Percentiles rank a stretch among this genome's conserved stretches.
These are phyloP conservation scores for Apiospora sp. DNA, from an alignment of 2,329 filamentous ascomycete species.

Conservation along the genomic window DNA sequence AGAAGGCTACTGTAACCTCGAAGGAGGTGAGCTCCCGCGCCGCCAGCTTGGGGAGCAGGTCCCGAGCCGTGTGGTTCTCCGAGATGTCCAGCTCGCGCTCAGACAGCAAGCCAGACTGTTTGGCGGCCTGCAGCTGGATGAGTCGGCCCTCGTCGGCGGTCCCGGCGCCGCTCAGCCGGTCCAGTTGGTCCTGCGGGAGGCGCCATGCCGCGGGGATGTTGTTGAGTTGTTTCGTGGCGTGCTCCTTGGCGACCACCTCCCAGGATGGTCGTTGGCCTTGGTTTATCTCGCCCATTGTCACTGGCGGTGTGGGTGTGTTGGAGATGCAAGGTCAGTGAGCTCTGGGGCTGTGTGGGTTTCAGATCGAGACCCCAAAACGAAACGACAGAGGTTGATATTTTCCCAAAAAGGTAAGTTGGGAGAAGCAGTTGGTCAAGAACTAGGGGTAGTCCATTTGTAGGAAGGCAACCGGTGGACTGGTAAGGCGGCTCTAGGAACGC, in stretches of 20 bases:
- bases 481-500: background rate
- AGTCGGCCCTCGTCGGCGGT: slow-evolving; percentile 29
- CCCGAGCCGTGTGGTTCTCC: slow-evolving; percentile 28
- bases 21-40: slow-evolving; percentile 33
- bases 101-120: slow-evolving; percentile 30
- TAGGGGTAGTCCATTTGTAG: background rate
- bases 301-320: background rate
- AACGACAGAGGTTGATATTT: background rate
- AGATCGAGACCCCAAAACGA: background rate
- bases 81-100: slow-evolving; percentile 36
- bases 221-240: slow-evolving; percentile 26
- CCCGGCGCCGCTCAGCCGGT: slow-evolving; percentile 25
- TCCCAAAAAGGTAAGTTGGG: background rate
- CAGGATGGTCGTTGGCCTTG: background rate
- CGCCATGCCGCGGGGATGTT: slow-evolving; percentile 31
- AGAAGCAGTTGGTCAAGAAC: background rate
- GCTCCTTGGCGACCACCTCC: slow-evolving; percentile 26
- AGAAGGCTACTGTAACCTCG: slow-evolving; percentile 38
- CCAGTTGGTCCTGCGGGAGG: slow-evolving; percentile 23
- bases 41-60: slow-evolving; percentile 32
- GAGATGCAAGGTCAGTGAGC: background rate
- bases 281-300: background rate
- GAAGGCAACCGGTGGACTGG: background rate
- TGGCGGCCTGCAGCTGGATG: slow-evolving; percentile 25
- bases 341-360: background rate